phyloP scores from a whole-genome alignment of 2,329 filamentous ascomycete genomes.

The Ascochyta viciae-villosae region DNA sequence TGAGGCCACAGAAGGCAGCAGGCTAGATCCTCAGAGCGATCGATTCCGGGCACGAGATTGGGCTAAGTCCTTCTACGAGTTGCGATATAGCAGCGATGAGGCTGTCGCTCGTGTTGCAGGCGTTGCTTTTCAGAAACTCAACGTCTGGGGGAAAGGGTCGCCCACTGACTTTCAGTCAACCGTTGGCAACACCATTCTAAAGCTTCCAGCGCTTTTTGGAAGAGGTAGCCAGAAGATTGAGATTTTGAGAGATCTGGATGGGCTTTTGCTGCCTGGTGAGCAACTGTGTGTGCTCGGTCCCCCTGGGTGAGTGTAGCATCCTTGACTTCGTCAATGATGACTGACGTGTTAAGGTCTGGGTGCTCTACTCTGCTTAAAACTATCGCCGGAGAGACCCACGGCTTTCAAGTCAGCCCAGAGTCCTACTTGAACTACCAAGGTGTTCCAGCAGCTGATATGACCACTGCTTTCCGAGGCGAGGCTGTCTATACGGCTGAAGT shows the following conservation, averaged over 20 bases:
- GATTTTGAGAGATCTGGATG: constrained; percentile 71
- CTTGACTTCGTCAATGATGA: neutral
- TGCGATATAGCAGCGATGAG: constrained; percentile 53
- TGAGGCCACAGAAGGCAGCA: constrained; percentile 45
- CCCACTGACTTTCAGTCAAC: constrained; percentile 73
- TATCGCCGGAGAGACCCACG: constrained; percentile 80
- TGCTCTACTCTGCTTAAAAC: constrained; percentile 86
- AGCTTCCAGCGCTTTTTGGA: constrained; percentile 62
- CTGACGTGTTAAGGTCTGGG: constrained; percentile 53
- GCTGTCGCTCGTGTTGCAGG: constrained; percentile 63
- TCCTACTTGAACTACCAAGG: constrained; percentile 84
- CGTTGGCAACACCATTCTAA: constrained; percentile 66
- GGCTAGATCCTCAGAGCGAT: constrained; percentile 51
- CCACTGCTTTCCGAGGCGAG: constrained; percentile 77
- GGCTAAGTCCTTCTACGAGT: constrained; percentile 55
- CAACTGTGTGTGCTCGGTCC: constrained; percentile 76
- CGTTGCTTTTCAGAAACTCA: constrained; percentile 68
- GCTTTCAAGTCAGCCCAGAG: constrained; percentile 72
- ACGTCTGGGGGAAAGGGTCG: constrained; percentile 69
- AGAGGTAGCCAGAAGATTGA: constrained; percentile 63
- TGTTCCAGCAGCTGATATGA: constrained; percentile 74
- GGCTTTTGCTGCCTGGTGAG: constrained; percentile 71
- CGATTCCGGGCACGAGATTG: constrained; percentile 54
- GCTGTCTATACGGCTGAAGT: constrained; percentile 85
- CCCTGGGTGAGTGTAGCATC: constrained; percentile 51